Evolutionary conservation across 2,329 filamentous ascomycete species (phyloP).

Genomic region (Berkeleyomyces basicola): DNA sequence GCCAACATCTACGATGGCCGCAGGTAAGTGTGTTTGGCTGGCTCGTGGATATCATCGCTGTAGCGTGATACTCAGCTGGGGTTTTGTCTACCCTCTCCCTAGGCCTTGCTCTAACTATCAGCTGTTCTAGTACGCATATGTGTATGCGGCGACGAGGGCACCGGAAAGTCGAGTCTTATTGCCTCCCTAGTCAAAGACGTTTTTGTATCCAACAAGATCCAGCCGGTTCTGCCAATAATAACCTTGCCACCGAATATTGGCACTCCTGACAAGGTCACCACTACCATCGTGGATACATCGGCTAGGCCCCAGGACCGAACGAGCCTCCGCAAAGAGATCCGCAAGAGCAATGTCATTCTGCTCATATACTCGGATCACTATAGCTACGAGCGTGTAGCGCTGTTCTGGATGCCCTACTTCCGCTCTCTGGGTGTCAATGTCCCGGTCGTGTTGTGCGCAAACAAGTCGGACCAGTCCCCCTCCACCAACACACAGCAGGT

Average conservation of each 20-base stretch:
- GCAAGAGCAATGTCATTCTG: conserved; percentile 92
- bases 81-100: conserved; percentile 10
- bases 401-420: conserved; percentile 99
- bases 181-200: conserved; percentile 93
- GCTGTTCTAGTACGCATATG: conserved; percentile 61
- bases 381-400: conserved; percentile 89
- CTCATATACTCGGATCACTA: conserved; percentile 97
- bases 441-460: conserved; percentile 88
- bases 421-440: conserved; percentile 96
- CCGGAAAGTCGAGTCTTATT: conserved; percentile 86
- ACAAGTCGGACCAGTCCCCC: conserved; percentile 79
- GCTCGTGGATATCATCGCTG: neutral
- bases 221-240: conserved; percentile 83
- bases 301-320: conserved; percentile 85
- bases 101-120: conserved; percentile 14
- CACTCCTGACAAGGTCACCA: conserved; percentile 91
- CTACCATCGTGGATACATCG: conserved; percentile 93
- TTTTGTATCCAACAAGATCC: conserved; percentile 91
- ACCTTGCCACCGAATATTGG: conserved; percentile 86
- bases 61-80: neutral
- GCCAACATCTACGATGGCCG: conserved; percentile 17
- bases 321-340: conserved; percentile 79
- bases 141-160: conserved; percentile 89
- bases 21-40: conserved; percentile 16
- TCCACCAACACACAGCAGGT: conserved; percentile 67